A percentile compares a stretch with the other conserved stretches of the same genome.
phyloP scores from a whole-genome alignment of 2,329 filamentous ascomycete genomes.

The Diplodia seriata region DNA sequence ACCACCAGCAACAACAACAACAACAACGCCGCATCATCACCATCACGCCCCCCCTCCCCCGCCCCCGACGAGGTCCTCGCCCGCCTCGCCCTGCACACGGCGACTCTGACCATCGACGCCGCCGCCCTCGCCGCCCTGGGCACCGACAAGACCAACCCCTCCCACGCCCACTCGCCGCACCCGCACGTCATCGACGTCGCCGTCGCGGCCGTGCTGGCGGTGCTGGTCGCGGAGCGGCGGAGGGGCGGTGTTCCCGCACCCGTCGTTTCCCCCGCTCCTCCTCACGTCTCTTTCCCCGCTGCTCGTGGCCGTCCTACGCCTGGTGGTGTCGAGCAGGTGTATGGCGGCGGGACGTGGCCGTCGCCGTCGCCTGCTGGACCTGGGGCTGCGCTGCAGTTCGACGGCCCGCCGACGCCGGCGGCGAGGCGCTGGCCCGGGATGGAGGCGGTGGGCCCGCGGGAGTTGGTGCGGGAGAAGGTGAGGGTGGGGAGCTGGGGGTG shows the following conservation, averaged over 20 bases:
- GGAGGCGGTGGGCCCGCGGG: not conserved
- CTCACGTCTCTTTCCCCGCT: too few species aligned
- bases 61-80: conserved; percentile 50
- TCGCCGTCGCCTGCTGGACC: not conserved
- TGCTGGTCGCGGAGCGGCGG: conserved; percentile 54
- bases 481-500: not conserved
- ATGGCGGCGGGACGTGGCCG: conserved; percentile 14
- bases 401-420: conserved; percentile 35
- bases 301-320: not conserved
- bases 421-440: conserved; percentile 39
- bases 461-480: conserved; percentile 12
- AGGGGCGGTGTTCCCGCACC: conserved; percentile 37
- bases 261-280: too few species aligned
- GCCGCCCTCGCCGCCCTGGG: conserved; percentile 43
- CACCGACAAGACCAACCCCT: conserved; percentile 36
- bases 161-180: conserved; percentile 45
- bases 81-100: conserved; percentile 53
- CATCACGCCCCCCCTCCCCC: conserved; percentile 42
- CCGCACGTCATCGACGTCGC: conserved; percentile 56
- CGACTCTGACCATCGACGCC: conserved; percentile 54
- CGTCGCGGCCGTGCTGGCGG: conserved; percentile 51
- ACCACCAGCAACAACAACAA: conserved; percentile 38
- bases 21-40: not conserved
- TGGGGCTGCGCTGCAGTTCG: not conserved
- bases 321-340: not conserved